Evolutionary conservation across 2,329 filamentous ascomycete species (phyloP).

Genomic region (Lachnellula hyalina): DNA sequence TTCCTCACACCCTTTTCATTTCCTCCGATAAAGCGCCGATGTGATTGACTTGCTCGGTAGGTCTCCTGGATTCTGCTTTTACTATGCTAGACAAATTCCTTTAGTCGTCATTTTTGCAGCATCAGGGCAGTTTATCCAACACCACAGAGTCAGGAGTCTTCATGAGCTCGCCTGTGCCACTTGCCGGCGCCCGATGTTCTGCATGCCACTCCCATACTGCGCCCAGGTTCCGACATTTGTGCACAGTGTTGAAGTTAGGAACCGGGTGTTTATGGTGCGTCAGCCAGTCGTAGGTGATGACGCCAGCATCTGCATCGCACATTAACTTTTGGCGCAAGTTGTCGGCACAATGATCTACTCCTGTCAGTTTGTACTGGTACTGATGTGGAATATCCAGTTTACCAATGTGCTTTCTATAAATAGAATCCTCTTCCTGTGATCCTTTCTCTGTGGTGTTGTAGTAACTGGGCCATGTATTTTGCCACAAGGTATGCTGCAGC

Average conservation of each 20-base stretch:
- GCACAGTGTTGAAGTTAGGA: neutral
- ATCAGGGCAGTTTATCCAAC: too few species aligned
- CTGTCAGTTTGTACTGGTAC: neutral
- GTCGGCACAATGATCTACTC: conserved; percentile 1
- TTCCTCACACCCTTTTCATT: too few species aligned
- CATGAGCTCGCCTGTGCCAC: too few species aligned
- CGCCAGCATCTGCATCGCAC: neutral
- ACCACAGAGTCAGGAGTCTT: too few species aligned
- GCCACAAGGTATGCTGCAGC: neutral
- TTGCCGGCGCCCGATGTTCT: too few species aligned
- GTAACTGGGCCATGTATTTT: neutral
- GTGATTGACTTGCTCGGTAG: too few species aligned
- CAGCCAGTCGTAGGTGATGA: neutral
- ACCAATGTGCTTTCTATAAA: neutral
- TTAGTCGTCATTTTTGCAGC: too few species aligned
- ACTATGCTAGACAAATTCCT: too few species aligned
- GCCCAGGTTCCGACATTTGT: neutral
- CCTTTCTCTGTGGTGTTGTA: neutral
- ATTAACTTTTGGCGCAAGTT: neutral
- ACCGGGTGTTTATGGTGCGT: neutral
- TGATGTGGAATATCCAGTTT: neutral
- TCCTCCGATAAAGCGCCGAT: too few species aligned
- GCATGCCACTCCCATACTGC: too few species aligned
- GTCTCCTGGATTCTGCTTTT: too few species aligned
- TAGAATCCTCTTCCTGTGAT: neutral